Percentiles rank a stretch among this genome's conserved stretches.
Evolutionary conservation across 495 filamentous ascomycete genomes (phyloP).

Genomic region (Tuber aestivum): DNA sequence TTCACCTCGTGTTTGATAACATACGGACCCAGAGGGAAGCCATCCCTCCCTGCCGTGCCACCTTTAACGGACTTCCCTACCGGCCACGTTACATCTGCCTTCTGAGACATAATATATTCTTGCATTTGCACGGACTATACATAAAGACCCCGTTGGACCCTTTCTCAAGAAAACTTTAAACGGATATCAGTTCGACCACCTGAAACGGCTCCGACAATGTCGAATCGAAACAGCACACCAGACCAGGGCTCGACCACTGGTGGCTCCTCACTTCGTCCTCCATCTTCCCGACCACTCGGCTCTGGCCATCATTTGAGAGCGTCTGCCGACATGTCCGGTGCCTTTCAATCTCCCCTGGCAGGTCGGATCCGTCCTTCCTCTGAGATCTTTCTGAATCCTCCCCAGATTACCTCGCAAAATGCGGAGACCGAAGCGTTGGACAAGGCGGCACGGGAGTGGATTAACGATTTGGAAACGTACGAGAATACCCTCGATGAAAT

Average conservation of each 20-base stretch:
- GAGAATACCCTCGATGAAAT: slow-evolving; percentile 97
- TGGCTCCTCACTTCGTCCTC: slow-evolving; percentile 80
- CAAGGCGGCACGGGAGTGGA: slow-evolving; percentile 94
- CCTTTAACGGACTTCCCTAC: neutral
- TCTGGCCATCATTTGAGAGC: slow-evolving; percentile 82
- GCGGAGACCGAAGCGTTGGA: slow-evolving; percentile 76
- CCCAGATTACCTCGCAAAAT: slow-evolving; percentile 42
- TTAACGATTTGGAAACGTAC: slow-evolving; percentile 96
- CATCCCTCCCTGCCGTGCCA: neutral
- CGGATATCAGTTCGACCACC: slow-evolving; percentile 12
- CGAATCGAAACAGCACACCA: slow-evolving; percentile 93
- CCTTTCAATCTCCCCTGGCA: slow-evolving; percentile 67
- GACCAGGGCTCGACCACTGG: slow-evolving; percentile 60
- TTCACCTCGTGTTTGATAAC: neutral
- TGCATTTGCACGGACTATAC: slow-evolving; percentile 32
- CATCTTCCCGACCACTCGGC: slow-evolving; percentile 70
- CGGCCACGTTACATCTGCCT: neutral
- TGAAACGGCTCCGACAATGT: slow-evolving; percentile 16
- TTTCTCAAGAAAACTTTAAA: slow-evolving; percentile 18
- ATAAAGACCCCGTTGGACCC: neutral
- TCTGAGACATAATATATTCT: neutral
- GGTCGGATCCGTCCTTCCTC: slow-evolving; percentile 88
- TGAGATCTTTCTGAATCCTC: slow-evolving; percentile 59
- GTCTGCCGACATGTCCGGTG: slow-evolving; percentile 87
- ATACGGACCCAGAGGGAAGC: neutral